A percentile compares a stretch with the other conserved stretches of the same genome.
Conservation (phyloP, 768 basidiomycete species). For the Mycena leptocephala region DNA sequence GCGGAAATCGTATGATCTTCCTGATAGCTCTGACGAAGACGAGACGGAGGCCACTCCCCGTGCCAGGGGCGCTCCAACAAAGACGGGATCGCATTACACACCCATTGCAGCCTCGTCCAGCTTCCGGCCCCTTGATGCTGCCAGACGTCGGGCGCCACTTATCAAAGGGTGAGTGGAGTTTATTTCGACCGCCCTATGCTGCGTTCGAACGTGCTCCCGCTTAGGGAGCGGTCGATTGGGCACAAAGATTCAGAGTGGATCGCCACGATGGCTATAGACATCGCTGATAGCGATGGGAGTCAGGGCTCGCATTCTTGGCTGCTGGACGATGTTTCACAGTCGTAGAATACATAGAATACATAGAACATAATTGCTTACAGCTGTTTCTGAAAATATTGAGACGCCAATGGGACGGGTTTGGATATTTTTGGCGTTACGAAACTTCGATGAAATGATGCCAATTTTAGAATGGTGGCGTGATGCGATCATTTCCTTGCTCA, state of each 20-base stretch:
- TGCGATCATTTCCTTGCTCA: too few relatives aligned
- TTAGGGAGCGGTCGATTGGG: not conserved
- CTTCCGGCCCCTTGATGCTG: slow-evolving; percentile 20
- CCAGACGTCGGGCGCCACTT: not conserved
- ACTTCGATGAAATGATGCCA: too few relatives aligned
- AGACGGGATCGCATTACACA: not conserved
- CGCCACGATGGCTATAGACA: slow-evolving; percentile 9
- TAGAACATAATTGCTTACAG: too few relatives aligned
- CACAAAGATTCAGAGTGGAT: not conserved
- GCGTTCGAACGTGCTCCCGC: slow-evolving; percentile 21
- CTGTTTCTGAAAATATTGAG: too few relatives aligned
- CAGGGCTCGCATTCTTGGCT: slow-evolving; percentile 41
- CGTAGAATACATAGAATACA: not conserved
- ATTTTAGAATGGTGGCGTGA: too few relatives aligned
- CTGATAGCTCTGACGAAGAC: slow-evolving; percentile 21
- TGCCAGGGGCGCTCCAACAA: not conserved
- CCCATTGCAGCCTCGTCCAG: not conserved
- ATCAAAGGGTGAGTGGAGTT: slow-evolving; percentile 27
- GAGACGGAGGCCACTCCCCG: slow-evolving; percentile 28
- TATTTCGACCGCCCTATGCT: not conserved
- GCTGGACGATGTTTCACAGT: slow-evolving; percentile 43
- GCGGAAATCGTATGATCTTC: not conserved
- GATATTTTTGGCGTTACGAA: too few relatives aligned
- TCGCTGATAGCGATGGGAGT: not conserved
- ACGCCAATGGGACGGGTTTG: too few relatives aligned